phyloP scores from a whole-genome alignment of 192 early-diverging fungal species.

The Entrophospora sp. region DNA sequence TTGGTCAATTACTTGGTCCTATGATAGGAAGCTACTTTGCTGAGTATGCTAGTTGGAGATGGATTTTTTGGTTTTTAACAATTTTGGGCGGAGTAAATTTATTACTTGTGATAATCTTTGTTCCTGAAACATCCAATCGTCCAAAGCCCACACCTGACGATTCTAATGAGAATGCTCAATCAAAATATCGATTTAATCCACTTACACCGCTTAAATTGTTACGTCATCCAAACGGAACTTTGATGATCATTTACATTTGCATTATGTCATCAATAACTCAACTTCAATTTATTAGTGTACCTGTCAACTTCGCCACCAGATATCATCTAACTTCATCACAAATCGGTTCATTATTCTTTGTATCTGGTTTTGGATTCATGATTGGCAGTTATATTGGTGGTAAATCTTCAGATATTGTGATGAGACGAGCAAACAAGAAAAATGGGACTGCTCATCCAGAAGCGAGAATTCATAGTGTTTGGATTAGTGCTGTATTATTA shows the following conservation, averaged over 20 bases:
- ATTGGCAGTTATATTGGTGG: slow-evolving; percentile 33
- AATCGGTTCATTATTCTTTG: slow-evolving; percentile 16
- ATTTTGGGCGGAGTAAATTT: neutral
- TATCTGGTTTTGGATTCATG: slow-evolving; percentile 29
- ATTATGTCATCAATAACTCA: neutral
- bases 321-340: neutral
- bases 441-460: slow-evolving; percentile 10
- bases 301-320: neutral
- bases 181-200: neutral
- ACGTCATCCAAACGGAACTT: neutral
- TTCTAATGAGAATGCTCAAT: neutral
- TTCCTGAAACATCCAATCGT: neutral
- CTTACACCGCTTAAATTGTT: neutral
- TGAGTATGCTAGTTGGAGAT: neutral
- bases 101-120: neutral
- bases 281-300: neutral
- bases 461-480: slow-evolving; percentile 10
- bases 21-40: neutral
- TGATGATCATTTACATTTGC: neutral
- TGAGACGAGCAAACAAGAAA: neutral
- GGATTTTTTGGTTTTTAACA: neutral
- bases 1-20: slow-evolving; percentile 21
- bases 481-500: neutral
- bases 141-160: neutral
- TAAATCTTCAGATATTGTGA: slow-evolving; percentile 28